These are phyloP conservation scores for Metschnikowia cubensis DNA, from an alignment of 805 yeast species.

Conservation along the genomic window DNA sequence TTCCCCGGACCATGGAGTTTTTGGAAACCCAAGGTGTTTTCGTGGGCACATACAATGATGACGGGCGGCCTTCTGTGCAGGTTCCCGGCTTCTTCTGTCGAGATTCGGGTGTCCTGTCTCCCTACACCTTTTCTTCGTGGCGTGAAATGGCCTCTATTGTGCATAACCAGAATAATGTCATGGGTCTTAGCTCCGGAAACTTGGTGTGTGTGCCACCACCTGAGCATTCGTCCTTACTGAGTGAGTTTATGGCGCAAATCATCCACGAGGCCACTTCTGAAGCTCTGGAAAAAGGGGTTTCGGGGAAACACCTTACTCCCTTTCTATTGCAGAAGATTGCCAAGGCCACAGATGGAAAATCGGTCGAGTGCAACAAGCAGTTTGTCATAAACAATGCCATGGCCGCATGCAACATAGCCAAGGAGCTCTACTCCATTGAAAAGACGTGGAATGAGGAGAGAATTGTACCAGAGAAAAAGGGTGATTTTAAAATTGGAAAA, in stretches of 20 bases:
- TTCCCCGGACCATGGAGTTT: slow-evolving; percentile 76
- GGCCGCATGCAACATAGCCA: slow-evolving; percentile 65
- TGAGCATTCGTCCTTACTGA: slow-evolving; percentile 51
- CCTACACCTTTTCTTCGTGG: slow-evolving; percentile 54
- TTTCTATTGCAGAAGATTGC: slow-evolving; percentile 65
- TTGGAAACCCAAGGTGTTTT: slow-evolving; percentile 89
- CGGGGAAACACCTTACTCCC: slow-evolving; percentile 79
- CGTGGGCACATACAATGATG: slow-evolving; percentile 63
- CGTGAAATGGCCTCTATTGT: slow-evolving; percentile 62
- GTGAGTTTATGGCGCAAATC: slow-evolving; percentile 47
- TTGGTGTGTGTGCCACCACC: slow-evolving; percentile 87
- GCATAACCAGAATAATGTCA: slow-evolving; percentile 35
- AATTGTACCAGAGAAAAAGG: no score
- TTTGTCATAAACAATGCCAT: slow-evolving; percentile 76
- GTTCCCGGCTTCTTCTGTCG: slow-evolving; percentile 82
- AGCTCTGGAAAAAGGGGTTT: slow-evolving; percentile 50
- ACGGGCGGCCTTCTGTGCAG: slow-evolving; percentile 36
- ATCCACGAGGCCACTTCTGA: slow-evolving; percentile 56
- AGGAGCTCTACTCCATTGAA: slow-evolving; percentile 29
- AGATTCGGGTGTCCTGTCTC: slow-evolving; percentile 70
- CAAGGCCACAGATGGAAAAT: slow-evolving; percentile 61
- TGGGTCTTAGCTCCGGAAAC: slow-evolving; percentile 62
- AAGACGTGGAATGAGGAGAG: no score
- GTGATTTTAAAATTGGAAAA: no score
- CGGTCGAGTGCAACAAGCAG: slow-evolving; percentile 65